These are phyloP conservation scores for Scheffersomyces stambukii DNA, from an alignment of 1,139 yeast genomes.

Conservation along the genomic window DNA sequence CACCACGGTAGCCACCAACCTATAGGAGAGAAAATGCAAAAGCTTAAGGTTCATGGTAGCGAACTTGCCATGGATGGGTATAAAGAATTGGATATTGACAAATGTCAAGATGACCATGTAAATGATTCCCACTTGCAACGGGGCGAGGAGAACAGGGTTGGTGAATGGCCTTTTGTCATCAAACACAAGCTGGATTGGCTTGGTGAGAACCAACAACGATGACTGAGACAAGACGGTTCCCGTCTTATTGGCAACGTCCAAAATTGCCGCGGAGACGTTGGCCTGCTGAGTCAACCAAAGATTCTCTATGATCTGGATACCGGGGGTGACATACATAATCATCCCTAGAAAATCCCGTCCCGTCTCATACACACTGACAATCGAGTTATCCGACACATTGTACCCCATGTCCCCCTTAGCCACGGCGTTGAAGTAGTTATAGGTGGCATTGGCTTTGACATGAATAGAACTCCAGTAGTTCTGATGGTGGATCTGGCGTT, in stretches of 20 bases:
- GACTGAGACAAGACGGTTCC: constrained; percentile 60
- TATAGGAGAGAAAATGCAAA: constrained; percentile 26
- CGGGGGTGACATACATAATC: constrained; percentile 7
- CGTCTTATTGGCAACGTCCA: constrained; percentile 3
- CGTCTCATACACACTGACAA: constrained; percentile 30
- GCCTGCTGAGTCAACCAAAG: no score
- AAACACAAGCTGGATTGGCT: constrained; percentile 33
- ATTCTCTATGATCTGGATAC: constrained; percentile 4
- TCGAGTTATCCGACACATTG: constrained; percentile 19
- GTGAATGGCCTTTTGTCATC: constrained; percentile 50
- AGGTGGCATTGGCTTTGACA: constrained; percentile 34
- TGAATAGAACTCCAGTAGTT: constrained; percentile 39
- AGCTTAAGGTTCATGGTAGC: constrained; percentile 28
- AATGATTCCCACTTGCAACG: constrained; percentile 72
- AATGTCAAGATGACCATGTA: constrained; percentile 68
- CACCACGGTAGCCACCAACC: constrained; percentile 24
- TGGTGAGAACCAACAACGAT: constrained; percentile 53
- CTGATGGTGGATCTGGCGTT: constrained; percentile 38
- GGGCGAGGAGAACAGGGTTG: constrained; percentile 53
- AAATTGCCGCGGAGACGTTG: constrained; percentile 2
- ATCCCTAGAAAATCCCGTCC: constrained; percentile 29
- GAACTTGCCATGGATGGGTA: constrained; percentile 47
- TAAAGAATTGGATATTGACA: constrained; percentile 54
- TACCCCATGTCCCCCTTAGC: constrained; percentile 18
- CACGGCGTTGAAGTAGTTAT: constrained; percentile 22